Conservation (phyloP, 129 eudicot genomes). For the Arctium lappa region DNA sequence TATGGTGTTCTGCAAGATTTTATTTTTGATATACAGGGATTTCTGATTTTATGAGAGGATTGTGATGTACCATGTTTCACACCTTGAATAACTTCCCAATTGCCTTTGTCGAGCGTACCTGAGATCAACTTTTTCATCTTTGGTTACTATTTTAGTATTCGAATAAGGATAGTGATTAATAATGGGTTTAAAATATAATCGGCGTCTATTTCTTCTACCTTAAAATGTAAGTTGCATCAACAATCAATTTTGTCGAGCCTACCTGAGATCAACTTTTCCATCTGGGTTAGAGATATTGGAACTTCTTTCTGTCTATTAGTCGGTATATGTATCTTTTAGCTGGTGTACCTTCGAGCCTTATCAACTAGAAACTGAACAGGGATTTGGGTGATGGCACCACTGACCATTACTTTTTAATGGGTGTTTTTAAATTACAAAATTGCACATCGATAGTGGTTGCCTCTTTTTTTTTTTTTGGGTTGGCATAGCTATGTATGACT, state of each 20-base stretch:
- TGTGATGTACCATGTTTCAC: background rate
- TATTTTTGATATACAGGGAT: background rate
- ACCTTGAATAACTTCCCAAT: constrained; percentile 11
- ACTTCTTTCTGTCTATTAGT: background rate
- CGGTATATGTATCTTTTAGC: background rate
- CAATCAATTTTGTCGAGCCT: background rate
- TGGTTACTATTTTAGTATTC: background rate
- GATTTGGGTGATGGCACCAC: background rate
- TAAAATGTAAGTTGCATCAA: background rate
- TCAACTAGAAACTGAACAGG: background rate
- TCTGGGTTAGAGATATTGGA: background rate
- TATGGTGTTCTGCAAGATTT: background rate
- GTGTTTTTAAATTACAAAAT: too few relatives aligned
- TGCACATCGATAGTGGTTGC: background rate
- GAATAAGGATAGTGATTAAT: background rate
- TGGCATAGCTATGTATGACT: background rate
- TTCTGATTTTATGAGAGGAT: constrained; percentile 1
- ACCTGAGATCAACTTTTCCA: background rate
- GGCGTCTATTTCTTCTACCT: background rate
- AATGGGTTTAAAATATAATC: background rate
- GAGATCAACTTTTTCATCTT: background rate
- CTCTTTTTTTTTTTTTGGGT: background rate
- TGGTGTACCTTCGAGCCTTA: background rate
- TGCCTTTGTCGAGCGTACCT: background rate
- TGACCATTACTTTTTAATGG: background rate